Conservation (phyloP, 306 rosid genomes). For the Aeschynomene evenia region DNA sequence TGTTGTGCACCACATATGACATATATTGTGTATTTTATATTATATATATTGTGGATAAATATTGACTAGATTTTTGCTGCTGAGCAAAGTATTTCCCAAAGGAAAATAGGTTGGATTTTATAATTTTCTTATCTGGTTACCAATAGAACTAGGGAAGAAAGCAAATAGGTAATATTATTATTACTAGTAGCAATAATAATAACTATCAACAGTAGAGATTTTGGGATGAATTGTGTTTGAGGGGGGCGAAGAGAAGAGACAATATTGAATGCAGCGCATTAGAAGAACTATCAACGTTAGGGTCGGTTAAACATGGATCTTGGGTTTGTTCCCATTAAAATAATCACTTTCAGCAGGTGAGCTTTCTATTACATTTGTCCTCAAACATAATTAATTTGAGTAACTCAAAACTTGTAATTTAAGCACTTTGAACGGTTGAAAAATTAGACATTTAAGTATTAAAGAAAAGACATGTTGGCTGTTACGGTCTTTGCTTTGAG, state of each 20-base stretch:
- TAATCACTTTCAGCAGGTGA: conserved; percentile 34
- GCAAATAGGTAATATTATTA: no score
- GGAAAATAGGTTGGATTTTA: no score
- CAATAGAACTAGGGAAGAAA: no score
- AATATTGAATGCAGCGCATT: background rate
- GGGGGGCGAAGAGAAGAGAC: background rate
- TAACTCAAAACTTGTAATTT: conserved; percentile 21
- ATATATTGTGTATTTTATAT: no score
- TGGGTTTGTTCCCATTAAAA: conserved; percentile 5
- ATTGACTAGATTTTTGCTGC: no score
- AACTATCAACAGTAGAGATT: no score
- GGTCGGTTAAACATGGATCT: conserved; percentile 19
- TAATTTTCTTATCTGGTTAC: no score
- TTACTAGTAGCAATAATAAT: no score
- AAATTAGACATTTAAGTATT: conserved; percentile 9
- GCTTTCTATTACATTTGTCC: conserved; percentile 33
- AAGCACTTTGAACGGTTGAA: conserved; percentile 34
- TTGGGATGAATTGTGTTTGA: background rate
- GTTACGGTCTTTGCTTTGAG: conserved; percentile 19
- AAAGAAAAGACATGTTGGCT: conserved; percentile 19
- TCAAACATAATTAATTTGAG: no score
- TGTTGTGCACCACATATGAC: no score
- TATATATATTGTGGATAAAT: no score
- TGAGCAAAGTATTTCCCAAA: no score
- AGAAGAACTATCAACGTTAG: conserved; percentile 15